Percentiles rank a stretch among this genome's conserved stretches.
These are phyloP conservation scores for Davidsoniella neocaledoniae DNA, from an alignment of 2,329 filamentous ascomycete species.

Conservation along the genomic window DNA sequence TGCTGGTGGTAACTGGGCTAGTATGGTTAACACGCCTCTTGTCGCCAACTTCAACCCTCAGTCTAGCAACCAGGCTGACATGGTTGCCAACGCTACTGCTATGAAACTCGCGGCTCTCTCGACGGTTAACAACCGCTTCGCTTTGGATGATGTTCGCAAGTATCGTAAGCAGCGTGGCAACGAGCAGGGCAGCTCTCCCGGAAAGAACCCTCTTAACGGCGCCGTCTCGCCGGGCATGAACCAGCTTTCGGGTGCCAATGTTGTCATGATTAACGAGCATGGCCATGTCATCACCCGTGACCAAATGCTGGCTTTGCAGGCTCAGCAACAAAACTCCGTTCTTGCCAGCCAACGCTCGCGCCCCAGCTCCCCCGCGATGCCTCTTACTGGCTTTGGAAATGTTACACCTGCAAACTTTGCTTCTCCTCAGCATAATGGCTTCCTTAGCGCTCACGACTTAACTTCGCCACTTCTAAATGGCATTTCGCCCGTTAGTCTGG, in stretches of 20 bases:
- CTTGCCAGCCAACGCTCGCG: constrained; percentile 61
- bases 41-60: constrained; percentile 60
- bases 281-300: constrained; percentile 76
- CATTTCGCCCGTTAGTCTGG: constrained; percentile 53
- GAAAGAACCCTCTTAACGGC: constrained; percentile 19
- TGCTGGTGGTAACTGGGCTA: constrained; percentile 87
- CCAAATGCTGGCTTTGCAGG: constrained; percentile 67
- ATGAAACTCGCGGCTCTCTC: constrained; percentile 97
- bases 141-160: constrained; percentile 90
- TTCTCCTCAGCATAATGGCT: constrained; percentile 88
- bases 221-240: constrained; percentile 33
- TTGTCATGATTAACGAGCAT: constrained; percentile 89
- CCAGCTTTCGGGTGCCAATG: constrained; percentile 53
- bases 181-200: constrained; percentile 43
- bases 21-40: constrained; percentile 96
- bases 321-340: constrained; percentile 40
- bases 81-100: constrained; percentile 95
- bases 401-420: constrained; percentile 51
- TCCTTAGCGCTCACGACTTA: constrained; percentile 74
- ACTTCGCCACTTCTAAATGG: constrained; percentile 52
- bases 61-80: constrained; percentile 57
- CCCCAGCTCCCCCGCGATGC: constrained; percentile 74
- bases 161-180: constrained; percentile 84
- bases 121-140: constrained; percentile 95
- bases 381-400: constrained; percentile 30